Base-by-base conservation (phyloP, 768 basidiomycete species). In the Tricholoma furcatifolium region DNA sequence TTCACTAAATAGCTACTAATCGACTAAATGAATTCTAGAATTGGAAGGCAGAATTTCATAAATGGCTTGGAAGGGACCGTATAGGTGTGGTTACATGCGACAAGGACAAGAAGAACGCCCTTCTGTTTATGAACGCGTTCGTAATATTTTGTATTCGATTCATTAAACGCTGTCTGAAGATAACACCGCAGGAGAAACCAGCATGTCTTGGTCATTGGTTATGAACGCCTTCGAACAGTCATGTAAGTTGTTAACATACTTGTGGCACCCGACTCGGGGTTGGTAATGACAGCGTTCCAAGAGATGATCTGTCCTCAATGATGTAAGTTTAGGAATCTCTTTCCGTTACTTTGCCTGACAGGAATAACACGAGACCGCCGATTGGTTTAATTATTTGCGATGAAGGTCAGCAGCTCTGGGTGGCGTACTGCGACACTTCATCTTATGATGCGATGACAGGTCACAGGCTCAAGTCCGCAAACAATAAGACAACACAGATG, bases 331-430 rank as follows among this genome's bases (percentile, higher is more conserved):
- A 0, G 2, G 47, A 21, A 21, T 20, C 11, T 24, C 41, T 24
- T 12, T 6, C 6, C 14, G 2, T 41, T 11, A 35, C 53, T 4
- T 55, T 27, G 50, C 50, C 23, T 57, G 14, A 54, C 18, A 4
- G 42, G 20, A 52, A 31, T 34, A 17, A 41, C 20, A 34, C 6
- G 56, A 92, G 91, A 45, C 96, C 96, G 17, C 88, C 91, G 1
- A 91, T 99, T 56, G 97, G 91, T 7, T 72, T 99, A 4, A 88
- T 99, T 55, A 77, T 99, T 18, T 98, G 96, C 60, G 97, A 99
- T 63, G 97, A 99, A 81, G 95, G 94, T 81, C 23, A 17, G 50
- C 17, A 36, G 4, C 8, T 35, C 21, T 18, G 27, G 15, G 8
- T 17, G n/a, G n/a, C 18, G n/a, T 18, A 23, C 21, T 24, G 10